These are phyloP conservation scores for Coniochaeta hoffmannii DNA, from an alignment of 2,329 filamentous ascomycete species.

Conservation along the genomic window DNA sequence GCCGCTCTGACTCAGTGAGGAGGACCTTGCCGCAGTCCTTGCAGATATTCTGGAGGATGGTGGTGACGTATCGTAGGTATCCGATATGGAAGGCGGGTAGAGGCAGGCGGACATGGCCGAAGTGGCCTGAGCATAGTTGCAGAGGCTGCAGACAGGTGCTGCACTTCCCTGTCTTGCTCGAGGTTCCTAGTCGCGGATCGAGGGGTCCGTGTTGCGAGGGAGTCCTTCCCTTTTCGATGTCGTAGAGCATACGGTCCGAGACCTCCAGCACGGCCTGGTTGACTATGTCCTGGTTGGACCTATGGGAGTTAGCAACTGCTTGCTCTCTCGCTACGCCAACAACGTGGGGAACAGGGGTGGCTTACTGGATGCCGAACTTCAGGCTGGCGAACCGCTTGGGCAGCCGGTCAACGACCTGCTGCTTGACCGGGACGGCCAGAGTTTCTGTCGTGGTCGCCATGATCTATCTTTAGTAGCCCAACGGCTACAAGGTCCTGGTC, in stretches of 20 bases:
- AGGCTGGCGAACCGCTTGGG: constrained; percentile 90
- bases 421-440: constrained; percentile 43
- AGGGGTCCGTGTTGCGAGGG: constrained; percentile 79
- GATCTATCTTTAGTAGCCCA: not conserved
- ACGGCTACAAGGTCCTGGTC: not conserved
- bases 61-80: constrained; percentile 88
- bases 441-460: constrained; percentile 1
- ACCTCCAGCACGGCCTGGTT: constrained; percentile 93
- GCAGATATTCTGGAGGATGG: constrained; percentile 91
- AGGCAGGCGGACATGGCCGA: constrained; percentile 85
- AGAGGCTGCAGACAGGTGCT: constrained; percentile 76
- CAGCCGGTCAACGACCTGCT: constrained; percentile 81
- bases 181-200: constrained; percentile 82
- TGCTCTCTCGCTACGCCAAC: not conserved
- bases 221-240: constrained; percentile 70
- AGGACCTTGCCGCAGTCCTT: constrained; percentile 86
- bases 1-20: constrained; percentile 71
- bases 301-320: constrained; percentile 23
- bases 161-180: constrained; percentile 73
- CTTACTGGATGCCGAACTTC: constrained; percentile 87
- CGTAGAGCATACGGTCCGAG: constrained; percentile 89
- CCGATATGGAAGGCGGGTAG: constrained; percentile 93
- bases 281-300: constrained; percentile 88
- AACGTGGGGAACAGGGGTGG: constrained; percentile 3
- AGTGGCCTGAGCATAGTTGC: constrained; percentile 86